Evolutionary conservation across 1,284 basidiomycete species (phyloP).

Genomic region (Ganoderma lingzhi): DNA sequence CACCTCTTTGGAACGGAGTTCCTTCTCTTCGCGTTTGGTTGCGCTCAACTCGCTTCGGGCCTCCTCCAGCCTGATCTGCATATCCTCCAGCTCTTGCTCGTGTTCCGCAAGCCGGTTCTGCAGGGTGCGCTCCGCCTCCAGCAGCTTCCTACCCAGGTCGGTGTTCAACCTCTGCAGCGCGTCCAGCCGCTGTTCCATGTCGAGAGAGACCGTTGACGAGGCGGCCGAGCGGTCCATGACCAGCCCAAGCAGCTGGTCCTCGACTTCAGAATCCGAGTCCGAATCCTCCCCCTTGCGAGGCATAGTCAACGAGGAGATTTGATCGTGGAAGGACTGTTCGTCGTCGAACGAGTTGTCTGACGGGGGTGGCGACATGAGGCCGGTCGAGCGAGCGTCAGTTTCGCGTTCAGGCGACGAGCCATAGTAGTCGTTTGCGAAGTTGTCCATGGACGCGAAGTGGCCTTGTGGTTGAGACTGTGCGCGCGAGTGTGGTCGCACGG

Average conservation of each 20-base stretch:
- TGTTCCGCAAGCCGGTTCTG: conserved; percentile 74
- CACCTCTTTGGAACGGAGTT: conserved; percentile 84
- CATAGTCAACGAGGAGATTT: conserved; percentile 51
- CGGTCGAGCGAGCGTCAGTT: conserved; percentile 25
- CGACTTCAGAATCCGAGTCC: conserved; percentile 54
- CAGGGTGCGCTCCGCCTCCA: conserved; percentile 75
- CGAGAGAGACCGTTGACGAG: conserved; percentile 68
- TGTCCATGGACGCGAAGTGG: conserved; percentile 39
- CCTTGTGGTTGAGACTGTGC: conserved; percentile 55
- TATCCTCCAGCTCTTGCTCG: conserved; percentile 79
- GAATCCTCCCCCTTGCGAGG: conserved; percentile 43
- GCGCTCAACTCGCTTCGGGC: conserved; percentile 73
- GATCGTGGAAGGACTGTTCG: conserved; percentile 40
- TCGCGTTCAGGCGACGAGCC: conserved; percentile 38
- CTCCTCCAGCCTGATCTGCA: conserved; percentile 79
- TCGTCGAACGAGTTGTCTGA: conserved; percentile 47
- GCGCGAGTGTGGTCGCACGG: conserved; percentile 69
- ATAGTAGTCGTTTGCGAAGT: conserved; percentile 43
- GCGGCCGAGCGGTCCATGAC: conserved; percentile 64
- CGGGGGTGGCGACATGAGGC: conserved; percentile 43
- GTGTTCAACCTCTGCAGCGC: conserved; percentile 75
- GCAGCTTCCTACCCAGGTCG: conserved; percentile 75
- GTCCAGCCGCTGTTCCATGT: conserved; percentile 71
- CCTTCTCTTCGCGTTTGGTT: conserved; percentile 89
- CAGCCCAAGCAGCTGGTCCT: conserved; percentile 59